phyloP scores from a whole-genome alignment of 2,329 filamentous ascomycete species.

The Pseudogymnoascus sp. region DNA sequence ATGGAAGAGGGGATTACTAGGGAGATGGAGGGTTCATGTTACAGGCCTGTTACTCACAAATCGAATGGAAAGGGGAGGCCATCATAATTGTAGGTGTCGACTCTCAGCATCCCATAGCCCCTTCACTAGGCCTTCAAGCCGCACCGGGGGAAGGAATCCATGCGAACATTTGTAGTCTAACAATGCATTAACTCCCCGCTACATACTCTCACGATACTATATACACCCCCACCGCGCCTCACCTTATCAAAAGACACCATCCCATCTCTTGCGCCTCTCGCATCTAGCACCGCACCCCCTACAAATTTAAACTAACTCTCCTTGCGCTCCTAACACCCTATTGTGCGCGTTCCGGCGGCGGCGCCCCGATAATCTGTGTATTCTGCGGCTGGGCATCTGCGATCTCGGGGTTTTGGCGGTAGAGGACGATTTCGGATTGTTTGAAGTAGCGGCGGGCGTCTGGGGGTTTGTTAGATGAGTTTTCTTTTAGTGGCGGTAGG shows the following conservation, averaged over 20 bases:
- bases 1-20: no score
- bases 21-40: no score
- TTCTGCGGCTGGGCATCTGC: constrained; percentile 27
- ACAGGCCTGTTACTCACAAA: no score
- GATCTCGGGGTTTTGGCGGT: constrained; percentile 66
- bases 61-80: no score
- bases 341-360: constrained; percentile 21
- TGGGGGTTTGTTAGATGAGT: constrained; percentile 31
- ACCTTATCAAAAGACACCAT: not conserved
- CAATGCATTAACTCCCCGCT: constrained; percentile 3
- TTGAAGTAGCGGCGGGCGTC: constrained; percentile 98
- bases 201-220: not conserved
- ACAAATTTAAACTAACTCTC: not conserved
- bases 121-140: not conserved
- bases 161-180: not conserved
- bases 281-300: not conserved
- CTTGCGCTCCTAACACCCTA: constrained; percentile 12
- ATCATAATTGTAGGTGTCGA: not conserved
- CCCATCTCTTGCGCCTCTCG: not conserved
- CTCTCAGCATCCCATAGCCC: not conserved
- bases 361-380: constrained; percentile 28
- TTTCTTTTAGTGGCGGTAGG: not conserved
- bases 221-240: not conserved
- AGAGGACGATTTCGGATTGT: constrained; percentile 96
- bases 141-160: not conserved